A percentile compares a stretch with the other conserved stretches of the same genome.
Conservation (phyloP, 768 basidiomycete genomes). For the Glaciozyma antarctica region DNA sequence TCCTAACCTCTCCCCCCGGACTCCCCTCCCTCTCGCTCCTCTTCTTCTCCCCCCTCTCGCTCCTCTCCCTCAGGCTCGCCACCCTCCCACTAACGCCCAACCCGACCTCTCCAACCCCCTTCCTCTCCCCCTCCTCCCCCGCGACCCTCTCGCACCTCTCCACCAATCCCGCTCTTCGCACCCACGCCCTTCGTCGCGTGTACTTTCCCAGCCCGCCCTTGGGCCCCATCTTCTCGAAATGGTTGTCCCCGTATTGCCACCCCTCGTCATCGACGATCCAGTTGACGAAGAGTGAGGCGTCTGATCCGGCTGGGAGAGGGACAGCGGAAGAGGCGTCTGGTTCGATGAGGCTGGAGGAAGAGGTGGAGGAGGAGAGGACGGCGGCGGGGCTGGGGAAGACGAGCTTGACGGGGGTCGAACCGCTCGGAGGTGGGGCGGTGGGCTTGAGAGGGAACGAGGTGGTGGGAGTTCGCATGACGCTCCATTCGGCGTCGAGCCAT, state of each 20-base stretch:
- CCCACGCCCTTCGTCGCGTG: conserved; percentile 33
- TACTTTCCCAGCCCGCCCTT: conserved; percentile 42
- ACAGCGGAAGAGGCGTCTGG: not conserved
- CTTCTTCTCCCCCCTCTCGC: not conserved
- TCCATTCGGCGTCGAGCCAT: conserved; percentile 46
- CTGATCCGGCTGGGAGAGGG: not conserved
- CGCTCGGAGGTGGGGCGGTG: not conserved
- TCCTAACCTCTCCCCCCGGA: not conserved
- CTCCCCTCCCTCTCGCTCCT: not conserved
- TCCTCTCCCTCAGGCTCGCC: not conserved
- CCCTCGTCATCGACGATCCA: conserved; percentile 40
- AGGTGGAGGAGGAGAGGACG: not conserved
- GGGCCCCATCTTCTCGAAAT: conserved; percentile 43
- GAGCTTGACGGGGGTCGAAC: not conserved
- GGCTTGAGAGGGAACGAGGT: conserved; percentile 10
- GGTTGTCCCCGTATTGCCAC: conserved; percentile 46
- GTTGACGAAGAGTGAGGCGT: not conserved
- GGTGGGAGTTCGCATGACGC: conserved; percentile 35
- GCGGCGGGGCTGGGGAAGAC: not conserved
- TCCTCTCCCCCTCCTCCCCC: not conserved
- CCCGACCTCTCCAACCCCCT: not conserved
- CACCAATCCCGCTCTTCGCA: conserved; percentile 32
- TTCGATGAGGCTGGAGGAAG: not conserved
- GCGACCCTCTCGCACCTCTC: conserved; percentile 28
- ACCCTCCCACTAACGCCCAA: not conserved